These are phyloP conservation scores for Adenanthera pavonina DNA, from an alignment of 306 rosid genomes.

Conservation along the genomic window DNA sequence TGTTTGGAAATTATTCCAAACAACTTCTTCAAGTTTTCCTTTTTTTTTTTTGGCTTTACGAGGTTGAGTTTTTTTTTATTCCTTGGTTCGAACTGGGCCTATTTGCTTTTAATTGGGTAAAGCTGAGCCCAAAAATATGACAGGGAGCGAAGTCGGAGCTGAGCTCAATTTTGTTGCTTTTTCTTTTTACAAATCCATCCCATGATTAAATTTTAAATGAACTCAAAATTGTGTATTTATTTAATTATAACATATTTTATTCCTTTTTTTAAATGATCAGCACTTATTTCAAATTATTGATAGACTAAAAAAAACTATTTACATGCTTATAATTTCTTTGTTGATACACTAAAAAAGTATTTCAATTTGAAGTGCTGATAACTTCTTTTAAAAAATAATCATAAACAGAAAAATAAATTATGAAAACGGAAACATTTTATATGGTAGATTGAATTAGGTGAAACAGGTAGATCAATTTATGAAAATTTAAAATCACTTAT, in stretches of 20 bases:
- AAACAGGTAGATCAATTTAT: background rate
- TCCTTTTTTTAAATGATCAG: background rate
- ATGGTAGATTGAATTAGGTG: background rate
- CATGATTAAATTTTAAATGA: background rate
- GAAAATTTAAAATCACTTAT: background rate
- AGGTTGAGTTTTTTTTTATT: no score
- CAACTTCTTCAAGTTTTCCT: no score
- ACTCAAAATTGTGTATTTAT: background rate
- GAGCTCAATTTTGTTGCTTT: background rate
- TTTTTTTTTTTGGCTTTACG: no score
- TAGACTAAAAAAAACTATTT: no score
- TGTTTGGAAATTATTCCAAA: no score
- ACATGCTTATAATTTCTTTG: no score
- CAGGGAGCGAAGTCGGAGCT: background rate
- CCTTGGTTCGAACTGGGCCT: background rate
- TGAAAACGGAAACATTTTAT: background rate
- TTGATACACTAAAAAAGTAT: background rate
- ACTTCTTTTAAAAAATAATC: background rate
- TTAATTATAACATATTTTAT: background rate
- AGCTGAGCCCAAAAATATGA: background rate
- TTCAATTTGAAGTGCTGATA: background rate
- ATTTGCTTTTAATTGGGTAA: background rate
- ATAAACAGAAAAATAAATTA: background rate
- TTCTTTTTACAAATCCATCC: background rate
- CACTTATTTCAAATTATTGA: background rate